phyloP scores from a whole-genome alignment of 805 yeast genomes.

The Candida berthetii region DNA sequence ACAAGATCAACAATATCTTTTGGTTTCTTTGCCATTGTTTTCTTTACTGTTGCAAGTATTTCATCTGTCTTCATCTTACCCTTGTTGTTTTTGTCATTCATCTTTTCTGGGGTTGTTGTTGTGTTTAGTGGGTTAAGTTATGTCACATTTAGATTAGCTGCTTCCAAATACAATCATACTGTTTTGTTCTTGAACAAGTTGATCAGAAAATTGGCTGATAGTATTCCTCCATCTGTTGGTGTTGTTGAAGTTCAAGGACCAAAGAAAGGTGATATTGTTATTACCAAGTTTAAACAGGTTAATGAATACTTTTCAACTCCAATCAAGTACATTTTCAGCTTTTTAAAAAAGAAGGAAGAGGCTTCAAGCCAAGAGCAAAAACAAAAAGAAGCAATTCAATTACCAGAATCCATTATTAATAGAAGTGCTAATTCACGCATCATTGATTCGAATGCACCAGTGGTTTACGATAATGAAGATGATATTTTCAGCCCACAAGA shows the following conservation, averaged over 20 bases:
- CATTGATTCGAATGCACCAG: background rate
- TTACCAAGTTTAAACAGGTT: too few relatives aligned
- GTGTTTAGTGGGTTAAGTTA: constrained; percentile 19
- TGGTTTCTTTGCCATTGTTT: constrained; percentile 7
- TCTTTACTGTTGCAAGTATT: constrained; percentile 6
- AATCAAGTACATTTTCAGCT: background rate
- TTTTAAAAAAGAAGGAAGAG: background rate
- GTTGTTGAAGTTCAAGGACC: constrained; percentile 7
- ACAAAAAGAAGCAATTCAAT: too few relatives aligned
- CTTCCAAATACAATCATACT: constrained; percentile 18
- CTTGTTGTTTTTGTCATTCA: constrained; percentile 12
- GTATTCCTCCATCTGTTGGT: constrained; percentile 23
- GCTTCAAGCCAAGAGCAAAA: too few relatives aligned
- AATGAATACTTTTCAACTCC: background rate
- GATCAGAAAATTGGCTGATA: constrained; percentile 19
- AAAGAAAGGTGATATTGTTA: background rate
- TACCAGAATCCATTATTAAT: background rate
- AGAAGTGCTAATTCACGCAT: background rate
- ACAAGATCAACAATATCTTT: constrained; percentile 11
- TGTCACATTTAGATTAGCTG: constrained; percentile 16
- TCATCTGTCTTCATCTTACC: constrained; percentile 17
- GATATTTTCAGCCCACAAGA: background rate
- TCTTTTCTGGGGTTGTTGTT: constrained; percentile 19
- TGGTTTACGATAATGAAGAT: constrained; percentile 1
- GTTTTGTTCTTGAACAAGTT: constrained; percentile 18